Conservation (phyloP, 768 basidiomycete genomes). For the Russula virescens region DNA sequence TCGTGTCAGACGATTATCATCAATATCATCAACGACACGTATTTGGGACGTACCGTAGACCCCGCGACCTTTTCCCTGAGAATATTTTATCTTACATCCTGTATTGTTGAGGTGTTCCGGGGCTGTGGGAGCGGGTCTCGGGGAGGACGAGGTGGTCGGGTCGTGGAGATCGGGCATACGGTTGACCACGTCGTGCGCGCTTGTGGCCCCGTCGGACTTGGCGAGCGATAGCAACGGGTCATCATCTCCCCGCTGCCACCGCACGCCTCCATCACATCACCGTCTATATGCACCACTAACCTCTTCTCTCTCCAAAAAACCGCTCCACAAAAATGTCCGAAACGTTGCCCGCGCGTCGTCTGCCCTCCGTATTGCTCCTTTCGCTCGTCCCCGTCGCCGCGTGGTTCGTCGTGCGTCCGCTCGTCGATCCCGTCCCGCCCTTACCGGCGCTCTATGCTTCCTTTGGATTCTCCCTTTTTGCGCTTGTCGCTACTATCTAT, state of each 20-base stretch:
- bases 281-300: neutral
- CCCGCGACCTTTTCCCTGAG: constrained; percentile 50
- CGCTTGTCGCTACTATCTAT: constrained; percentile 68
- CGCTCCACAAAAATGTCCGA: constrained; percentile 16
- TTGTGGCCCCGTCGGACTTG: no score
- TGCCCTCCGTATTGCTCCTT: constrained; percentile 40
- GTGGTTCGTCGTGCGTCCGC: constrained; percentile 70
- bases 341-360: constrained; percentile 13
- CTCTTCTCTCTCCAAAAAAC: neutral
- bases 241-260: no score
- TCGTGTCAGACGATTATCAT: no score
- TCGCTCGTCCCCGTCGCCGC: constrained; percentile 59
- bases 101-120: constrained; percentile 24
- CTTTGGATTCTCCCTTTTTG: constrained; percentile 78
- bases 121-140: neutral
- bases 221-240: neutral
- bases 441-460: constrained; percentile 73
- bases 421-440: constrained; percentile 61
- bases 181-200: constrained; percentile 13
- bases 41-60: constrained; percentile 60
- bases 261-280: neutral
- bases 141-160: constrained; percentile 7
- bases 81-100: constrained; percentile 43
- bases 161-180: constrained; percentile 19
- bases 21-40: no score